phyloP scores from a whole-genome alignment of 2,329 filamentous ascomycete genomes.

The Cucurbitaria berberidis region DNA sequence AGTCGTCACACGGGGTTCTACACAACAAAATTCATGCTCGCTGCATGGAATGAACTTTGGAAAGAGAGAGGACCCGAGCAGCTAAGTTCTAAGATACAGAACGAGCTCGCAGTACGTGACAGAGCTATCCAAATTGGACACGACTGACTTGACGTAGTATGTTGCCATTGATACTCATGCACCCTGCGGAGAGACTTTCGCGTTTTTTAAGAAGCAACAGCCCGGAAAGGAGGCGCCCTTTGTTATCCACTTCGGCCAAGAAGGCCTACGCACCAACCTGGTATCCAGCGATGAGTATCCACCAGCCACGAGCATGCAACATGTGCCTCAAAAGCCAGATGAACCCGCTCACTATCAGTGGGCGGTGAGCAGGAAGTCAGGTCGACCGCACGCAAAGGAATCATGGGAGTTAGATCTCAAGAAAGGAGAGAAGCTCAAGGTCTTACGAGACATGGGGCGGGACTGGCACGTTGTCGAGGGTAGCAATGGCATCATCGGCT shows the following conservation, averaged over 20 bases:
- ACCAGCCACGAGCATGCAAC: slow-evolving; percentile 5
- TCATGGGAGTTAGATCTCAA: slow-evolving; percentile 32
- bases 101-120: slow-evolving; percentile 28
- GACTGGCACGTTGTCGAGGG: slow-evolving; percentile 32
- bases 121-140: not conserved
- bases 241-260: slow-evolving; percentile 24
- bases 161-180: slow-evolving; percentile 30
- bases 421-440: slow-evolving; percentile 31
- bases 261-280: slow-evolving; percentile 19
- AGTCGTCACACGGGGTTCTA: slow-evolving; percentile 18
- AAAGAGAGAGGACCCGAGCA: not conserved
- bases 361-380: slow-evolving; percentile 28
- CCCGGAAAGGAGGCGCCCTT: slow-evolving; percentile 17
- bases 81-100: slow-evolving; percentile 1
- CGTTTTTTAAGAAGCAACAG: slow-evolving; percentile 33
- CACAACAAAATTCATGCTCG: slow-evolving; percentile 3
- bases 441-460: slow-evolving; percentile 29
- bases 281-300: not conserved
- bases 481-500: slow-evolving; percentile 23
- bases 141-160: slow-evolving; percentile 24
- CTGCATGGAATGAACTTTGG: slow-evolving; percentile 31
- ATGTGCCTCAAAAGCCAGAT: slow-evolving; percentile 1
- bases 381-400: slow-evolving; percentile 31
- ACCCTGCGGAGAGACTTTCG: slow-evolving; percentile 27
- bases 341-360: slow-evolving; percentile 12